Evolutionary conservation across 306 rosid genomes (phyloP), one percentile per base, ranked within the genome.

Genomic region (Sphenostylis stenocarpa): DNA sequence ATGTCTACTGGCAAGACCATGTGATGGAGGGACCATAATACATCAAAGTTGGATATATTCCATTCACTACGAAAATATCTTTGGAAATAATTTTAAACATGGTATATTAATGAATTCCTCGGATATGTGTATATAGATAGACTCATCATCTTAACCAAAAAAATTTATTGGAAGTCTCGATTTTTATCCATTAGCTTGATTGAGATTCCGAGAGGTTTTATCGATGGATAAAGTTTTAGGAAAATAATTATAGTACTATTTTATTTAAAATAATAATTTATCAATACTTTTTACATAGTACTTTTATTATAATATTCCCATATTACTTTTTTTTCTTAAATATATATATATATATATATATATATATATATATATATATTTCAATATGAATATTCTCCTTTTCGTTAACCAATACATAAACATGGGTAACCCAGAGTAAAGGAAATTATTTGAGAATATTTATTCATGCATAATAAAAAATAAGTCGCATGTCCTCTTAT

Each of bases 1-100:
- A 4, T 39, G 39, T 52, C 13, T 55, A 13, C 39, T 14, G 47
- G 31, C 51, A 45, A 13, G 29, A 48, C 29, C 72, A 70, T 70
- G 78, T 70, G 78, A 70, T 16, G 12, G 62, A 62, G 36, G 68
- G 72, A 36, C 36, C 84, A 49, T 57, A 14, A n/a, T 8, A 47
- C 11, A 44, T 23, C 14, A 56, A 38, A 63, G 24, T 52, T 51
- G 14, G 16, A 3, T 56, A 33, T 44, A 39, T 72, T 64, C 65
- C 73, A 64, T 1, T 67, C n/a, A 28, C 39, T 15, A 7, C 10
- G 14, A 68, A 68, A 21, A 77, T 39, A 26, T 65, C 14, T 39
- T 55, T 41, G 38, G 39, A 77, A 38, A 68, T 56, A 20, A 57
- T 68, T 34, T 60, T 41, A 3, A 13, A 38, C 49, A 20, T 28